A percentile compares a stretch with the other conserved stretches of the same genome.
Conservation (phyloP, 805 yeast genomes). For the Candida chilensis region DNA sequence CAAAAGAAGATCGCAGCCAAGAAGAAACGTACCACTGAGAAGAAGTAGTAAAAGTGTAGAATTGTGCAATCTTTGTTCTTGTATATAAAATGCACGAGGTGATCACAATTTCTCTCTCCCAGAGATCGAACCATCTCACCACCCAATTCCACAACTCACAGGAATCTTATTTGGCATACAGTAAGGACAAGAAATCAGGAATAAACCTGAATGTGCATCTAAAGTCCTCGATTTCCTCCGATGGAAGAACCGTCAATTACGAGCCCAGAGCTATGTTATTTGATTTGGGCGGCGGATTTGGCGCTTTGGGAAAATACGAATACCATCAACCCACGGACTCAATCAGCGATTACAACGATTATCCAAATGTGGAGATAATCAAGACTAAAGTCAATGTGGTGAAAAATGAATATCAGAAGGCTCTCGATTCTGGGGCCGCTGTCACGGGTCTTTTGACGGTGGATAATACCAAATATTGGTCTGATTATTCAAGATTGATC, state of each 20-base stretch:
- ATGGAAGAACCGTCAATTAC: constrained; percentile 44
- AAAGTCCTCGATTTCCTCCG: constrained; percentile 23
- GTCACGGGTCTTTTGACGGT: constrained; percentile 17
- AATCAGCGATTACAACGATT: constrained; percentile 7
- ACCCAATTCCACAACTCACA: constrained; percentile 80
- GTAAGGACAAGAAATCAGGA: constrained; percentile 11
- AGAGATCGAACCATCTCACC: constrained; percentile 61
- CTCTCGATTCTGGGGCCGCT: constrained; percentile 41
- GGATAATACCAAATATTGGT: constrained; percentile 57
- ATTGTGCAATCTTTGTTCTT: too few relatives aligned
- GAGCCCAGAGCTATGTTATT: constrained; percentile 79
- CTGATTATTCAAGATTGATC: constrained; percentile 65
- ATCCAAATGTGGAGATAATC: constrained; percentile 9
- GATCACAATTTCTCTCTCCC: constrained; percentile 65
- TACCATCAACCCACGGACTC: constrained; percentile 19
- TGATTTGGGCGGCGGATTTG: constrained; percentile 74
- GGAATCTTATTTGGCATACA: constrained; percentile 55
- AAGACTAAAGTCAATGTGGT: constrained; percentile 24
- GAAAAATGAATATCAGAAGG: constrained; percentile 54
- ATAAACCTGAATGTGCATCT: constrained; percentile 40
- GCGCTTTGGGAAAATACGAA: constrained; percentile 51
- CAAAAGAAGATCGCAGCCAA: too few relatives aligned
- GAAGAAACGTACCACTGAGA: too few relatives aligned
- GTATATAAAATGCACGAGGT: constrained; percentile 63
- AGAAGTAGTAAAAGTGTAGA: too few relatives aligned